Conservation (phyloP, 805 yeast genomes). For the Cyberlindnera americana region DNA sequence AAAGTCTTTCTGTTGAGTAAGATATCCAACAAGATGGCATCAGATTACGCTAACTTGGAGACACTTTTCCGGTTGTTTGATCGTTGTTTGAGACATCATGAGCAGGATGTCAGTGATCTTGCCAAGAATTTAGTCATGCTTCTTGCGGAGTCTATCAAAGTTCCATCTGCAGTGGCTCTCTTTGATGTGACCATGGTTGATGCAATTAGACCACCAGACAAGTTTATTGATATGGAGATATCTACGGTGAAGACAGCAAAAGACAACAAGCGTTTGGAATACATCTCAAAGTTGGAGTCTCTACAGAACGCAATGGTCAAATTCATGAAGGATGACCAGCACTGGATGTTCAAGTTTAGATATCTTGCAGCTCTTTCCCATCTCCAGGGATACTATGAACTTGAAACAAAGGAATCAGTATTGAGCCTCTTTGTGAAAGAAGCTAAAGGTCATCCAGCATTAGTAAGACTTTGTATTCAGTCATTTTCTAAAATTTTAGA, state of each 20-base stretch:
- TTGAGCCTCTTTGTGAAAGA: conserved; percentile 42
- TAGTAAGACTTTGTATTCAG: conserved; percentile 56
- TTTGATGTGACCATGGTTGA: conserved; percentile 38
- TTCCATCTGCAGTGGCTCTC: conserved; percentile 53
- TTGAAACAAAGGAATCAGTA: conserved; percentile 38
- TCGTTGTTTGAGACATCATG: conserved; percentile 53
- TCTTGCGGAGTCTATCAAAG: conserved; percentile 37
- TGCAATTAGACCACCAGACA: conserved; percentile 62
- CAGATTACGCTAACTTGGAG: conserved; percentile 51
- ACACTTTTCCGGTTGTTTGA: conserved; percentile 47
- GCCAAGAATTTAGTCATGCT: conserved; percentile 51
- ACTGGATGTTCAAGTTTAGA: conserved; percentile 56
- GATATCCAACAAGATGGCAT: conserved; percentile 53
- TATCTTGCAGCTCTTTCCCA: conserved; percentile 48
- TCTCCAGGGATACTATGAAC: conserved; percentile 52
- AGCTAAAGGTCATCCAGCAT: conserved; percentile 56
- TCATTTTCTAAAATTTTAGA: conserved; percentile 53
- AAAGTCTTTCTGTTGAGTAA: conserved; percentile 53
- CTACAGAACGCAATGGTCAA: conserved; percentile 39
- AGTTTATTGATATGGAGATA: conserved; percentile 52
- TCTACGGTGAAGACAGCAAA: conserved; percentile 61
- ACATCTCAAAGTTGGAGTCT: conserved; percentile 37
- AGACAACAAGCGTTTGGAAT: conserved; percentile 46
- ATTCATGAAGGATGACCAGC: conserved; percentile 29
- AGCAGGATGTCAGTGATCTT: conserved; percentile 46